phyloP scores from a whole-genome alignment of 2,329 filamentous ascomycete species.

The Fusarium beomiforme region DNA sequence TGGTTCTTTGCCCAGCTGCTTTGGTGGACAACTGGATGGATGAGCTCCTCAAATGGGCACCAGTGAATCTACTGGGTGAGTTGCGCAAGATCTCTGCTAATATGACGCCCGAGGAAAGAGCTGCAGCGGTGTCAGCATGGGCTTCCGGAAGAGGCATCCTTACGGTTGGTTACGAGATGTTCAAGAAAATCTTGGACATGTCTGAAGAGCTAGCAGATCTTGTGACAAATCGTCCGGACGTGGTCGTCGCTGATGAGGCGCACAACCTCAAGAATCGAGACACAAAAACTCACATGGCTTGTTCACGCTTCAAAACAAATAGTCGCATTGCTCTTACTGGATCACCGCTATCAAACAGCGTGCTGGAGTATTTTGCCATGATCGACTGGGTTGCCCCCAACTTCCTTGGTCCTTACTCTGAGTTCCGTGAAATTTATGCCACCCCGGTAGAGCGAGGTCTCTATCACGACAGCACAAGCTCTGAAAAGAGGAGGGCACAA shows the following conservation, averaged over 20 bases:
- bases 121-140: slow-evolving; percentile 67
- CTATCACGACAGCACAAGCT: slow-evolving; percentile 67
- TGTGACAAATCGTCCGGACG: slow-evolving; percentile 69
- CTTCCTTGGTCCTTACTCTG: slow-evolving; percentile 73
- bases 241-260: slow-evolving; percentile 88
- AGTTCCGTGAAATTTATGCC: slow-evolving; percentile 78
- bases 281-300: slow-evolving; percentile 62
- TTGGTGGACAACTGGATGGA: slow-evolving; percentile 86
- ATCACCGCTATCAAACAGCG: slow-evolving; percentile 85
- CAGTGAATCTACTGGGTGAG: slow-evolving; percentile 62
- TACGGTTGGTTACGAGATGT: slow-evolving; percentile 79
- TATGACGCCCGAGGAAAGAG: slow-evolving; percentile 50
- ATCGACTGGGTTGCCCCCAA: slow-evolving; percentile 86
- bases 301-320: slow-evolving; percentile 69
- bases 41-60: slow-evolving; percentile 78
- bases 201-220: slow-evolving; percentile 52
- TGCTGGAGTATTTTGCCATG: slow-evolving; percentile 86
- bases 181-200: slow-evolving; percentile 55
- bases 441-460: slow-evolving; percentile 79
- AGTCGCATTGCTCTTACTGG: slow-evolving; percentile 86
- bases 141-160: slow-evolving; percentile 73
- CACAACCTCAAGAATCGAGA: slow-evolving; percentile 78
- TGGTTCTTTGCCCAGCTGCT: slow-evolving; percentile 80
- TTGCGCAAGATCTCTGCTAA: slow-evolving; percentile 65
- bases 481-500: slow-evolving; percentile 67